Percentiles rank a stretch among this genome's conserved stretches.
These are phyloP conservation scores for Ceratobasidium sp. DNA, from an alignment of 1,284 basidiomycete genomes.

Conservation along the genomic window DNA sequence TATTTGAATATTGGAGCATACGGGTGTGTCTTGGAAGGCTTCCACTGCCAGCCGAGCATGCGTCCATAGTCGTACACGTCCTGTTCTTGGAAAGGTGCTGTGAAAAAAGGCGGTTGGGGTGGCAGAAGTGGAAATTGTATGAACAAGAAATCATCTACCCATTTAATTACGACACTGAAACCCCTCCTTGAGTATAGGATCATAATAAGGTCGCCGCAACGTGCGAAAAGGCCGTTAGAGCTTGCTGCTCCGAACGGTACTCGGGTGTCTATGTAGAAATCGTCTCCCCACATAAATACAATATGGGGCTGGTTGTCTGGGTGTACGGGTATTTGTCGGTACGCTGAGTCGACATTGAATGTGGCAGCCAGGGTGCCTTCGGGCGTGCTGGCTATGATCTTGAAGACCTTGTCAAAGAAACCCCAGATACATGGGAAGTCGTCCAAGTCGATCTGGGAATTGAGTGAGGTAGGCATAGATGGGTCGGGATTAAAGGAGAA, in stretches of 20 bases:
- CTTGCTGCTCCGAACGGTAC: conserved; percentile 50
- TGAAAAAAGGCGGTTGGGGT: not conserved
- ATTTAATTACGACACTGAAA: conserved; percentile 51
- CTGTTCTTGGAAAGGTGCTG: not conserved
- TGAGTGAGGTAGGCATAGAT: conserved; percentile 50
- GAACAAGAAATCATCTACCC: conserved; percentile 57
- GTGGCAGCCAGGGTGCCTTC: conserved; percentile 51
- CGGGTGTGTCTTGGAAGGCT: conserved; percentile 15
- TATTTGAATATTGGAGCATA: conserved; percentile 5
- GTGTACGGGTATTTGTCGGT: conserved; percentile 50
- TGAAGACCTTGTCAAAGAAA: conserved; percentile 48
- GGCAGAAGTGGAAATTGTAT: conserved; percentile 47
- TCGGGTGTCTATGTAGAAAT: conserved; percentile 48
- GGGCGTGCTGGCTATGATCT: conserved; percentile 49
- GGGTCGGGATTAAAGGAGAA: conserved; percentile 50
- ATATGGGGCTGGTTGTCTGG: conserved; percentile 51
- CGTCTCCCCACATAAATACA: conserved; percentile 45
- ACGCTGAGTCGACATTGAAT: conserved; percentile 49
- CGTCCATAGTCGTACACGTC: conserved; percentile 56
- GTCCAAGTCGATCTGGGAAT: conserved; percentile 49
- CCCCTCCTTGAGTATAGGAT: conserved; percentile 49
- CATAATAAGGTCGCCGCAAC: conserved; percentile 46
- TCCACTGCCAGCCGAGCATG: conserved; percentile 37
- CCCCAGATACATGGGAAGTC: conserved; percentile 55
- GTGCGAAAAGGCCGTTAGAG: conserved; percentile 49